Evolutionary conservation across 2,329 filamentous ascomycete genomes (phyloP).

Genomic region (Aspergillus sp.): DNA sequence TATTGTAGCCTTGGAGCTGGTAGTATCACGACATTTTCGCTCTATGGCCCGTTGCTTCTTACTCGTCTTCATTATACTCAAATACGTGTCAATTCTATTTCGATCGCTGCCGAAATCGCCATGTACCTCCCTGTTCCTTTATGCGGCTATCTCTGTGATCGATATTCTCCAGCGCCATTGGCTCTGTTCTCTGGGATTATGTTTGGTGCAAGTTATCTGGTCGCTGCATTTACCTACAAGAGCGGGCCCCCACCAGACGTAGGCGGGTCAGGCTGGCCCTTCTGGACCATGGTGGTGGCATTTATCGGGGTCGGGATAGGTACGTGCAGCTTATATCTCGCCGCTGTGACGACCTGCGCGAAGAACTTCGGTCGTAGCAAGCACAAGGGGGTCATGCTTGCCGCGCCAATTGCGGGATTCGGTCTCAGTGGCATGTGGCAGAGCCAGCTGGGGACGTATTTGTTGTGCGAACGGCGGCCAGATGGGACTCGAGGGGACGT

Average conservation of each 20-base stretch:
- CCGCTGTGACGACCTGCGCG: constrained; percentile 85
- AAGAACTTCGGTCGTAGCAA: constrained; percentile 94
- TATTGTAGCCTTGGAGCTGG: constrained; percentile 63
- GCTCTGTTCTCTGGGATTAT: constrained; percentile 63
- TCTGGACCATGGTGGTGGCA: constrained; percentile 73
- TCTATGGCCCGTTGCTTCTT: constrained; percentile 88
- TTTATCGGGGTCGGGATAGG: constrained; percentile 77
- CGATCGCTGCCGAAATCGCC: constrained; percentile 76
- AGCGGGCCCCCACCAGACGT: constrained; percentile 47
- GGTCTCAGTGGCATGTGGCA: constrained; percentile 94
- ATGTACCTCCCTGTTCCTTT: constrained; percentile 88
- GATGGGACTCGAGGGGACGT: constrained; percentile 52
- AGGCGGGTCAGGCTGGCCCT: constrained; percentile 56
- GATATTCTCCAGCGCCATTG: constrained; percentile 69
- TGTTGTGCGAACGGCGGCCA: constrained; percentile 65
- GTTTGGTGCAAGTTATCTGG: constrained; percentile 72
- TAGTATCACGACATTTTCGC: constrained; percentile 84
- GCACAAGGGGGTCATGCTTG: constrained; percentile 80
- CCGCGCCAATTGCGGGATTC: constrained; percentile 84
- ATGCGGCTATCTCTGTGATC: constrained; percentile 86
- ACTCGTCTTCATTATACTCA: constrained; percentile 80
- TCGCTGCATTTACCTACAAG: constrained; percentile 71
- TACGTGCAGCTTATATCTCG: constrained; percentile 82
- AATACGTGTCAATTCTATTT: constrained; percentile 82
- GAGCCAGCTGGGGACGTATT: constrained; percentile 72